Evolutionary conservation across 2,329 filamentous ascomycete species (phyloP).

Genomic region (Fusarium sp.): DNA sequence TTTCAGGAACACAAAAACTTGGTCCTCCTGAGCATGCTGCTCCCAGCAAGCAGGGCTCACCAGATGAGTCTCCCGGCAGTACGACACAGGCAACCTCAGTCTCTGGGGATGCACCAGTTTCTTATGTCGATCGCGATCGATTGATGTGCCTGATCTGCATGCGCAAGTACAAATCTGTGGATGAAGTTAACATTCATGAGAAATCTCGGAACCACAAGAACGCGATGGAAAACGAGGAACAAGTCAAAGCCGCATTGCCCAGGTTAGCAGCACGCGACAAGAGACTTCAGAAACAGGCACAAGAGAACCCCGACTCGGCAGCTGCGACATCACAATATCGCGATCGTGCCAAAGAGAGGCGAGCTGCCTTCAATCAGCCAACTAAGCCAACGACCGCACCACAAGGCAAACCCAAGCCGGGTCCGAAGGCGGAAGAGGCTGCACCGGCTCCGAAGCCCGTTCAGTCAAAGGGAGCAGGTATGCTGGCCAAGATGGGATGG

Average conservation of each 20-base stretch:
- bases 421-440: slow-evolving; percentile 35
- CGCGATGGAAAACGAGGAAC: slow-evolving; percentile 55
- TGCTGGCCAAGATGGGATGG: slow-evolving; percentile 82
- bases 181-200: slow-evolving; percentile 58
- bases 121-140: slow-evolving; percentile 69
- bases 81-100: neutral
- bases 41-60: slow-evolving; percentile 18
- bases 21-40: slow-evolving; percentile 19
- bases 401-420: slow-evolving; percentile 52
- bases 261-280: slow-evolving; percentile 56
- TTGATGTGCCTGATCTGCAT: slow-evolving; percentile 60
- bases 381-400: slow-evolving; percentile 59
- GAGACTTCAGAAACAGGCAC: slow-evolving; percentile 49
- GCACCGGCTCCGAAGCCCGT: slow-evolving; percentile 47
- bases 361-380: slow-evolving; percentile 71
- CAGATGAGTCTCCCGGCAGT: slow-evolving; percentile 15
- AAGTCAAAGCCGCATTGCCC: slow-evolving; percentile 62
- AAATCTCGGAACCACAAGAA: slow-evolving; percentile 57
- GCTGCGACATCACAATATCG: slow-evolving; percentile 61
- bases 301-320: slow-evolving; percentile 40
- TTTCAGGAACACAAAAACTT: slow-evolving; percentile 44
- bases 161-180: slow-evolving; percentile 59
- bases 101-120: slow-evolving; percentile 47
- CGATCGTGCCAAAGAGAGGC: slow-evolving; percentile 76
- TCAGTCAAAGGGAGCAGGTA: slow-evolving; percentile 72